Percentiles rank a stretch among this genome's conserved stretches.
Conservation (phyloP, 2,329 filamentous ascomycete species). For the Colletotrichum siamense region DNA sequence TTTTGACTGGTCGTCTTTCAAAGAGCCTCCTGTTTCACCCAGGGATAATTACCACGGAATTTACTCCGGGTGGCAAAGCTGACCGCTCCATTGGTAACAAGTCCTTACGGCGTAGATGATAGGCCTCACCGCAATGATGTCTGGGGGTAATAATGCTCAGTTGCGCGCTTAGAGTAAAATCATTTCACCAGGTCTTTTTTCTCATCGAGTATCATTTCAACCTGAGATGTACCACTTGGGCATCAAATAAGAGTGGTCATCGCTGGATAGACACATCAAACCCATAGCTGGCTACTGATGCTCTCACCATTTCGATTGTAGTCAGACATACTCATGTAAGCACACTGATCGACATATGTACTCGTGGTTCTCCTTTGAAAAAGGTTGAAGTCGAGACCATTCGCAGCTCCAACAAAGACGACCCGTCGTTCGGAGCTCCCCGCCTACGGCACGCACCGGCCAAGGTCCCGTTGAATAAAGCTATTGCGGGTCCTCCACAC, state of each 20-base stretch:
- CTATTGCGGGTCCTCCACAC: neutral
- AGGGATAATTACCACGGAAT: neutral
- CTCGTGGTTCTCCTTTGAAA: neutral
- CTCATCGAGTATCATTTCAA: neutral
- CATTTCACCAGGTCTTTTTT: neutral
- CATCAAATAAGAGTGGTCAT: neutral
- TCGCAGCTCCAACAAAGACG: neutral
- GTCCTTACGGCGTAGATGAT: neutral
- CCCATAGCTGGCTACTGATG: neutral
- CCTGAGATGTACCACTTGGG: neutral
- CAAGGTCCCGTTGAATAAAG: neutral
- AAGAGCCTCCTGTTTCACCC: neutral
- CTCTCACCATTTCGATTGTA: neutral
- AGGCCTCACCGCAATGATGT: neutral
- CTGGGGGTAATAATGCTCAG: neutral
- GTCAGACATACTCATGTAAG: neutral
- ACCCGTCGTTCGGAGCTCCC: neutral
- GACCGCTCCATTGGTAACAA: neutral
- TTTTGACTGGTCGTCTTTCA: neutral
- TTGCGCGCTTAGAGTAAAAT: neutral
- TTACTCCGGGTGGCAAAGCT: neutral
- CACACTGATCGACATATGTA: neutral
- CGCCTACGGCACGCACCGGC: neutral
- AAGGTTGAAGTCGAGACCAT: neutral
- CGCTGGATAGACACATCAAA: neutral